Evolutionary conservation across 257 asterid genomes (phyloP).

Genomic region (Scutellaria minor): DNA sequence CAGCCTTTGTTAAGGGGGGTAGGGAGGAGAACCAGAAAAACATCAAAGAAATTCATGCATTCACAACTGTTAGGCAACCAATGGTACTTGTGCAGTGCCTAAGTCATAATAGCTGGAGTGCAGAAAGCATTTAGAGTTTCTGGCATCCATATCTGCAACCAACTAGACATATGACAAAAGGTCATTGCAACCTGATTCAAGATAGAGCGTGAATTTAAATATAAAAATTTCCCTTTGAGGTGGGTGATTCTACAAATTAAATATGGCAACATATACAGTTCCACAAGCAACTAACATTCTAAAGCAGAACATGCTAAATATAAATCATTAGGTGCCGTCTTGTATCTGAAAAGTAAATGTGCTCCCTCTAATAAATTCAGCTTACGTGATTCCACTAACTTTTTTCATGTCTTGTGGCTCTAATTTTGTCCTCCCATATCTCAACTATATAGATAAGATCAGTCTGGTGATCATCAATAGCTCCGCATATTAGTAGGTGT

Average conservation of each 20-base stretch:
- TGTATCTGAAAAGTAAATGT: neutral
- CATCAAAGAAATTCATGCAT: neutral
- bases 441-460: neutral
- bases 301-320: neutral
- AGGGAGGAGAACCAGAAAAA: slow-evolving; percentile 5
- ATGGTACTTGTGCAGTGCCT: slow-evolving; percentile 6
- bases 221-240: neutral
- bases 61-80: neutral
- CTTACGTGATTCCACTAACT: neutral
- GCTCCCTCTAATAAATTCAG: neutral
- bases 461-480: neutral
- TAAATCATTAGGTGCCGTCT: no score
- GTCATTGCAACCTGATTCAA: slow-evolving; percentile 1
- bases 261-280: slow-evolving; percentile 6
- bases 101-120: neutral
- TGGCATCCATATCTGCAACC: neutral
- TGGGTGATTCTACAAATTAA: neutral
- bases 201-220: neutral
- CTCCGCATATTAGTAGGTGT: neutral
- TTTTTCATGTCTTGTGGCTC: neutral
- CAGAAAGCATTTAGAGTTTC: slow-evolving; percentile 17
- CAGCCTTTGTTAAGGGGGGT: neutral
- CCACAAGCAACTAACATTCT: neutral
- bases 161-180: neutral
- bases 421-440: neutral